Evolutionary conservation across 495 filamentous ascomycete genomes (phyloP).

Genomic region (Aspergillus cavernicola): DNA sequence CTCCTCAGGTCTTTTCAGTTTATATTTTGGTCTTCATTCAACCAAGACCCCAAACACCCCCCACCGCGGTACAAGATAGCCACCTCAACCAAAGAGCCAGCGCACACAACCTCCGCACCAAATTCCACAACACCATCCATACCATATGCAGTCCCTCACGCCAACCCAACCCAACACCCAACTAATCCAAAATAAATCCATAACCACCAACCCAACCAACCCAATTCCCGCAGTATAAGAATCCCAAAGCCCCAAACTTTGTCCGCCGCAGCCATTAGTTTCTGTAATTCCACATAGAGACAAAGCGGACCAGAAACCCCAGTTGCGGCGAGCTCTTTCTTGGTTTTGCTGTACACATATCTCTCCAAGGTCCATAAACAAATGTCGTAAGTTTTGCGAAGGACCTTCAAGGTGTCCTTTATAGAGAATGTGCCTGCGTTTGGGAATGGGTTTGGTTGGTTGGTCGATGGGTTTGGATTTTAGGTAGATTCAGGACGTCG

Average conservation of each 20-base stretch:
- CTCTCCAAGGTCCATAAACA: conserved; percentile 17
- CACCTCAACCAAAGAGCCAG: conserved; percentile 12
- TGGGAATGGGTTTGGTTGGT: not conserved
- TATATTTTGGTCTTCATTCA: conserved; percentile 47
- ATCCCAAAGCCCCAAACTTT: conserved; percentile 14
- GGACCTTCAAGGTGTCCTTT: conserved; percentile 27
- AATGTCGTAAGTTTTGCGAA: conserved; percentile 21
- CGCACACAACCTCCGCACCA: conserved; percentile 9
- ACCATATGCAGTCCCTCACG: not conserved
- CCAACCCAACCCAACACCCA: not conserved
- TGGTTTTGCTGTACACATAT: conserved; percentile 26
- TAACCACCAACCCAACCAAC: not conserved
- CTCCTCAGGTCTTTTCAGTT: conserved; percentile 64
- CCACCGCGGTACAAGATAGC: conserved; percentile 32
- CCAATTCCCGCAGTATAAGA: conserved; percentile 7
- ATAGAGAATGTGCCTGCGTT: conserved; percentile 27
- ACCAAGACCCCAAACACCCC: conserved; percentile 25
- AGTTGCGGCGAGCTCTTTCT: conserved; percentile 28
- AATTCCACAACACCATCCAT: conserved; percentile 21
- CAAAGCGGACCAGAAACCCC: conserved; percentile 46
- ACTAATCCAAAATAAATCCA: too few relatives aligned
- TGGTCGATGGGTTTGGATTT: too few relatives aligned
- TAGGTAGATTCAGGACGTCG: too few relatives aligned
- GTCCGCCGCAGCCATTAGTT: conserved; percentile 49
- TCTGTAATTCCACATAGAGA: conserved; percentile 41